phyloP scores from a whole-genome alignment of 2,329 filamentous ascomycete species.

The Epichloe bromicola region DNA sequence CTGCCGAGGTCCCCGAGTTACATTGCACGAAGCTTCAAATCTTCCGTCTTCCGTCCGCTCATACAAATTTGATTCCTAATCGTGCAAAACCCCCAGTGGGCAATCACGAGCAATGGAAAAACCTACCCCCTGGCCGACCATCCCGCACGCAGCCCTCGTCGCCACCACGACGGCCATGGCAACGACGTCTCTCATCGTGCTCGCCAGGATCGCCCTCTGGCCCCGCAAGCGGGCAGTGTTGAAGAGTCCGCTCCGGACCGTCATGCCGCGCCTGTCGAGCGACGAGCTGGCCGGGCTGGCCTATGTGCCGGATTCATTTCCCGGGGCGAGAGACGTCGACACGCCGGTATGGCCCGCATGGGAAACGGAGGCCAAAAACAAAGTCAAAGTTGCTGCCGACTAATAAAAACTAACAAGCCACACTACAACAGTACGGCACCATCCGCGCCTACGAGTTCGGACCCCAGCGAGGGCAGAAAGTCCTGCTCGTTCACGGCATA shows the following conservation, averaged over 20 bases:
- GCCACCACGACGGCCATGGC: constrained; percentile 28
- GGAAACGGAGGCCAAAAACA: constrained; percentile 8
- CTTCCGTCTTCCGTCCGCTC: too few species aligned
- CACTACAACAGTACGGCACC: constrained; percentile 52
- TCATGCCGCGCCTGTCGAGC: constrained; percentile 21
- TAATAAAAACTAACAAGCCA: not conserved
- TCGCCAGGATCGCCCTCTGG: constrained; percentile 25
- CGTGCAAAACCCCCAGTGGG: too few species aligned
- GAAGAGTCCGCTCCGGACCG: constrained; percentile 30
- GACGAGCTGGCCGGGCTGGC: constrained; percentile 25
- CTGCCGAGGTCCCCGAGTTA: too few species aligned
- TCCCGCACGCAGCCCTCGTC: constrained; percentile 14
- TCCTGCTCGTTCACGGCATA: constrained; percentile 72
- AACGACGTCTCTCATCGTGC: constrained; percentile 26
- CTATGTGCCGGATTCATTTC: constrained; percentile 57
- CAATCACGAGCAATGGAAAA: not conserved
- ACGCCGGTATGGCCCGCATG: constrained; percentile 49
- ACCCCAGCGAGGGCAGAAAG: constrained; percentile 56
- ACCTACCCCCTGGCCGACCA: not conserved
- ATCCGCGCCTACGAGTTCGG: constrained; percentile 77
- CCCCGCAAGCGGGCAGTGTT: constrained; percentile 27
- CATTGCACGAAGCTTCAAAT: too few species aligned
- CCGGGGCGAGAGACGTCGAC: constrained; percentile 58
- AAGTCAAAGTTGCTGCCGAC: too few species aligned
- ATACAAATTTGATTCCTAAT: too few species aligned